Evolutionary conservation across 129 eudicot species (phyloP).

Genomic region (Escallonia herrerae): DNA sequence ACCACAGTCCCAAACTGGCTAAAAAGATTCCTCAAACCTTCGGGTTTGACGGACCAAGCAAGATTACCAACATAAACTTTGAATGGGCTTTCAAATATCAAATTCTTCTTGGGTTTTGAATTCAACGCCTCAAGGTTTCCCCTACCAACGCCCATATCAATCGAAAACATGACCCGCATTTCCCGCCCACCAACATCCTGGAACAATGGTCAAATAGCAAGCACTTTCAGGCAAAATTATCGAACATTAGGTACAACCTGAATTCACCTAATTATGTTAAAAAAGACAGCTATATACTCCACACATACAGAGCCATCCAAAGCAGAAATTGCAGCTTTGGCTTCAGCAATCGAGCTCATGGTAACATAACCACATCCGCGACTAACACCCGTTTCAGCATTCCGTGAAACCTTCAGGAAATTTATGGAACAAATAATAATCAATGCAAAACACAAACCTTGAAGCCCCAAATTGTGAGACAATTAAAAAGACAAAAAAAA

Average conservation of each 20-base stretch:
- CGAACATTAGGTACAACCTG: too few relatives aligned
- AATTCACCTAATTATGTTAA: too few relatives aligned
- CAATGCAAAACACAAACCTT: neutral
- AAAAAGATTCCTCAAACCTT: constrained; percentile 36
- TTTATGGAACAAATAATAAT: neutral
- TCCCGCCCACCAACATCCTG: constrained; percentile 54
- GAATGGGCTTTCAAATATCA: constrained; percentile 36
- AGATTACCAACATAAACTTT: constrained; percentile 43
- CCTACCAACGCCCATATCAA: constrained; percentile 23
- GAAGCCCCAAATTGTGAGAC: too few relatives aligned
- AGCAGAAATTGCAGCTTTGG: constrained; percentile 43
- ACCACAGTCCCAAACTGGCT: constrained; percentile 37
- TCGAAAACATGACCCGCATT: constrained; percentile 37
- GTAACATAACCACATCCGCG: constrained; percentile 47
- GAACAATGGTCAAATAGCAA: neutral
- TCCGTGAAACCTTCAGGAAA: constrained; percentile 29
- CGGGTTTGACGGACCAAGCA: constrained; percentile 41
- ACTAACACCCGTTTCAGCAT: constrained; percentile 37
- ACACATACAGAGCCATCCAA: constrained; percentile 43
- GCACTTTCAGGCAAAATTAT: neutral
- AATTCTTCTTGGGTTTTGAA: constrained; percentile 25
- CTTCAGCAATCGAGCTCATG: constrained; percentile 38
- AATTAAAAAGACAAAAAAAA: too few relatives aligned
- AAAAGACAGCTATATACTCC: too few relatives aligned
- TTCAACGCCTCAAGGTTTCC: constrained; percentile 23